Evolutionary conservation across 2,329 filamentous ascomycete genomes (phyloP).

Genomic region (Amauroascus niger): DNA sequence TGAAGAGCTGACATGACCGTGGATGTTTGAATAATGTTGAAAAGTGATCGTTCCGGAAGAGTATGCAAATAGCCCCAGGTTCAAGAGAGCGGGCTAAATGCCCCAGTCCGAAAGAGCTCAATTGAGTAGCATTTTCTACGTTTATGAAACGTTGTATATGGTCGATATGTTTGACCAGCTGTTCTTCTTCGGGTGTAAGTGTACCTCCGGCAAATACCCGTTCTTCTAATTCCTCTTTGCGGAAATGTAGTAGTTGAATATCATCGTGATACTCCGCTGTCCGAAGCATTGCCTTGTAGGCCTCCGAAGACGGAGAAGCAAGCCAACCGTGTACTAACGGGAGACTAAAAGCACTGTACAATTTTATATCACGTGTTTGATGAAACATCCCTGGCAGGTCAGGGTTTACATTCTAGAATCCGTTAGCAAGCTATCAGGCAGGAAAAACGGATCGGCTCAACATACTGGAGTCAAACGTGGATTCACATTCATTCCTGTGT

Average conservation of each 20-base stretch:
- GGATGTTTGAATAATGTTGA: constrained; percentile 88
- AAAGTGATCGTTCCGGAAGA: constrained; percentile 97
- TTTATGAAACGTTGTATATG: constrained; percentile 75
- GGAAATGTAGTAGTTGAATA: constrained; percentile 77
- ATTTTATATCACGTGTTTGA: constrained; percentile 73
- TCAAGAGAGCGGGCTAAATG: constrained; percentile 60
- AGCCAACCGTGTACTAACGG: constrained; percentile 92
- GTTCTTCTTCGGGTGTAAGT: constrained; percentile 63
- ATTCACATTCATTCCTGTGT: constrained; percentile 98
- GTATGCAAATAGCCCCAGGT: constrained; percentile 73
- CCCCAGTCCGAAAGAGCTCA: constrained; percentile 71
- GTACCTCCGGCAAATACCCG: constrained; percentile 55
- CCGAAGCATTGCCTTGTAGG: constrained; percentile 59
- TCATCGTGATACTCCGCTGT: constrained; percentile 83
- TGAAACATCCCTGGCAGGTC: constrained; percentile 65
- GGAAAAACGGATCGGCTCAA: not conserved
- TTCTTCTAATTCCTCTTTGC: constrained; percentile 76
- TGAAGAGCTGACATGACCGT: constrained; percentile 61
- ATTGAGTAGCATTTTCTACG: constrained; percentile 65
- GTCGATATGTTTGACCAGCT: constrained; percentile 70
- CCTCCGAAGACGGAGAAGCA: constrained; percentile 55
- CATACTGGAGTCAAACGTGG: constrained; percentile 64
- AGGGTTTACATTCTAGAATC: constrained; percentile 37
- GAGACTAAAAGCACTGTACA: constrained; percentile 82
- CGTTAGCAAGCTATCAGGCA: not conserved